Base-by-base conservation (phyloP, 768 basidiomycete species). In the Pleurotus ostreatus region DNA sequence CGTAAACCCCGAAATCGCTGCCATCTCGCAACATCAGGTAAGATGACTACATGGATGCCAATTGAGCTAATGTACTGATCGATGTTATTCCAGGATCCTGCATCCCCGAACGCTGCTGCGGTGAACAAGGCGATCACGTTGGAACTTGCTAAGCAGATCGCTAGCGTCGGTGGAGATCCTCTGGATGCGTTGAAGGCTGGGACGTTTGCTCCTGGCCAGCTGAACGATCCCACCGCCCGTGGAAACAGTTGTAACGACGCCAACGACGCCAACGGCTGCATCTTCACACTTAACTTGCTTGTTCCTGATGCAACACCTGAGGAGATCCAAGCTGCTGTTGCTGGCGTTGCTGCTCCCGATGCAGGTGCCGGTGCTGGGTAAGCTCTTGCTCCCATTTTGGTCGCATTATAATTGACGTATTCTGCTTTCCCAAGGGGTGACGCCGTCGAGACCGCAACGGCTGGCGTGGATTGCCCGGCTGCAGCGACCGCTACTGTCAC, bases 1-100 rank as follows among this genome's bases (percentile, higher is more conserved):
- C 5, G 74, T 73, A 45, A 86, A 87, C 69, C 78, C 84, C 15
- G 84, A 87, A 67, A 81, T 87, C 61, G 83, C 82, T 25, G 85
- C 83, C 37, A 76, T 86, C 57, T 68, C 74, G 43, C 85, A 84
- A 65, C 83, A 86, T 66, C 82, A 83, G 71, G 78, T 74, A 38
- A 22, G 61, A 46, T 23, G 45, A 15, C 2, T 37, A 5, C 44
- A 30, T 11, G 8, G 20, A 45, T 22, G 25, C 4, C 18, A 26
- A 1, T 45, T 25, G 11, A 18, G 11, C 11, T 48, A 23, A 57
- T 22, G 23, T 49, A 40, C 53, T 41, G 15, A 39, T 37, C 12
- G 12, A 37, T 54, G 16, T n/a, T 18, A 49, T 57, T 38, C 9
- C 62, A 83, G 77, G 85, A 87, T 60, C 84, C 85, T 39, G 85